phyloP scores from a whole-genome alignment of 176 grass and related monocot genomes.

The Oryza longistaminata region DNA sequence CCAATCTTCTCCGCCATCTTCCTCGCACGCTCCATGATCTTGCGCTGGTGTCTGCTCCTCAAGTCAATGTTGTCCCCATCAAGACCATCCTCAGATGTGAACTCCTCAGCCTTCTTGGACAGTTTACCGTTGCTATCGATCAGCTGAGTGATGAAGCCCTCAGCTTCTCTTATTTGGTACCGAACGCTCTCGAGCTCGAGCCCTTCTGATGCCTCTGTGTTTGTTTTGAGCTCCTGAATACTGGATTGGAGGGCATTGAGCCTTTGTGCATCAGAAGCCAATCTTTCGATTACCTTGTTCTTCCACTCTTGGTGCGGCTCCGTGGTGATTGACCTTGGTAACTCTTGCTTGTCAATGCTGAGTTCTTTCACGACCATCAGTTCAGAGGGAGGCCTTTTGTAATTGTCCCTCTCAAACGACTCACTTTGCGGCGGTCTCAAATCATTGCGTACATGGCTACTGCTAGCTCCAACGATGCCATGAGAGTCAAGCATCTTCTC shows the following conservation, averaged over 20 bases:
- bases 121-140: constrained; percentile 81
- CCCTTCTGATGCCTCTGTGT: constrained; percentile 61
- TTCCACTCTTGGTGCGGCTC: constrained; percentile 74
- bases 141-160: constrained; percentile 66
- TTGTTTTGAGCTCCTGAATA: constrained; percentile 67
- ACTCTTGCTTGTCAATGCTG: constrained; percentile 70
- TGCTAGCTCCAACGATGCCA: constrained; percentile 48
- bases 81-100: constrained; percentile 37
- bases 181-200: constrained; percentile 54
- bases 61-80: constrained; percentile 50
- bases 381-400: constrained; percentile 42
- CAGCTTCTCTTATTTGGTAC: constrained; percentile 72
- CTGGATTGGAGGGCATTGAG: constrained; percentile 68
- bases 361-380: constrained; percentile 73
- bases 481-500: constrained; percentile 48
- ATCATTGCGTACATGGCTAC: constrained; percentile 44
- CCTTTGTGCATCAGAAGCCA: constrained; percentile 71
- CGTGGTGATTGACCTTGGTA: constrained; percentile 29
- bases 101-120: constrained; percentile 72
- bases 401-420: constrained; percentile 51
- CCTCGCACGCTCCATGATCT: constrained; percentile 69
- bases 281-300: constrained; percentile 60
- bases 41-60: constrained; percentile 67
- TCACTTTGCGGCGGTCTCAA: constrained; percentile 48
- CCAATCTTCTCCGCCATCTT: constrained; percentile 88